A percentile compares a stretch with the other conserved stretches of the same genome.
Conservation (phyloP, 2,329 filamentous ascomycete genomes). For the Talaromyces sp. region DNA sequence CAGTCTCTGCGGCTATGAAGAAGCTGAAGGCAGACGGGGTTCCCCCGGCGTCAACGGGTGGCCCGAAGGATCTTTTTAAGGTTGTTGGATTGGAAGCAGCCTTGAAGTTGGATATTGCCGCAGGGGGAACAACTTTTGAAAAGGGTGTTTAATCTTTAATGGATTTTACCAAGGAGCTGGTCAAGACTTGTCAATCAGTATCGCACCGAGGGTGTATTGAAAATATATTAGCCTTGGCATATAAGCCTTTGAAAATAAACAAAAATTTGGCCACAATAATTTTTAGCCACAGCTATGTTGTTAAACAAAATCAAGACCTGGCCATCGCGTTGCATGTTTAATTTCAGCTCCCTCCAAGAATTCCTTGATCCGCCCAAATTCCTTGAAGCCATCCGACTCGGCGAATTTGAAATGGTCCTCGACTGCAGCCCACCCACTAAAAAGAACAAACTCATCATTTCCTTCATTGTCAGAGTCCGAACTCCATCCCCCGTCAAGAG, state of each 20-base stretch:
- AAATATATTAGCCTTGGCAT: no score
- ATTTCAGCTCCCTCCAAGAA: conserved; percentile 21
- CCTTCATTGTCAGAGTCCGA: conserved; percentile 25
- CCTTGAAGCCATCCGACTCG: conserved; percentile 25
- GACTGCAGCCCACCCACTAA: conserved; percentile 33
- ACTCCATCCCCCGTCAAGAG: conserved; percentile 33
- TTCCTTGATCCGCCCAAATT: conserved; percentile 19
- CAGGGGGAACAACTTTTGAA: conserved; percentile 18
- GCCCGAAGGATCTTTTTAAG: conserved; percentile 24
- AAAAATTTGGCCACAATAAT: not conserved
- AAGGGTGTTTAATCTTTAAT: conserved; percentile 7
- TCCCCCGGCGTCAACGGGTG: conserved; percentile 7
- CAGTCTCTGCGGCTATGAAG: conserved; percentile 17
- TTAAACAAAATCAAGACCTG: not conserved
- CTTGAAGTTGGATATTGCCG: conserved; percentile 22
- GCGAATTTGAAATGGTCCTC: conserved; percentile 31
- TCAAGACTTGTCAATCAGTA: not conserved
- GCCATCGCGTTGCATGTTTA: conserved; percentile 16
- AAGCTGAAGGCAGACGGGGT: conserved; percentile 23
- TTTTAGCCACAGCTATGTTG: not conserved
- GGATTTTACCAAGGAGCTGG: not conserved
- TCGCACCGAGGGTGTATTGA: no score
- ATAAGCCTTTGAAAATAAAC: not conserved
- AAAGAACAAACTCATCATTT: conserved; percentile 39
- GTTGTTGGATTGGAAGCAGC: conserved; percentile 24